Base-by-base conservation (phyloP, 2,329 filamentous ascomycete species). In the Bipolaris bicolor region DNA sequence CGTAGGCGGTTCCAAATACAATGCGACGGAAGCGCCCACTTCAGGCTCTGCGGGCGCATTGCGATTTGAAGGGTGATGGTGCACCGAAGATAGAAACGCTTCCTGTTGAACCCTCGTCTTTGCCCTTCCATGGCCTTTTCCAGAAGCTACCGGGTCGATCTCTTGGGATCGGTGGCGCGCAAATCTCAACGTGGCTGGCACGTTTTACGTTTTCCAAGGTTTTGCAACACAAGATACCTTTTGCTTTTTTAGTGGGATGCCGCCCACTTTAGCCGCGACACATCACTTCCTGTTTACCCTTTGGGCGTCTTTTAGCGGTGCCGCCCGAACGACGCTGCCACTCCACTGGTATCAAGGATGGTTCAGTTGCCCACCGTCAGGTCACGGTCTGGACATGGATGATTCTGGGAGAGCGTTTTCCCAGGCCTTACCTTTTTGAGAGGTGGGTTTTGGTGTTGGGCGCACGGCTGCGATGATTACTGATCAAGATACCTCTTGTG, bases 81-180 rank as follows among this genome's bases (percentile, higher is more conserved):
- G 57, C 46, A 52, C 43, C 49, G 24, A 62, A 56, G 52, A 61
- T 41, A 57, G 54, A 62, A 62, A 29, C n/a, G 33, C 7, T 50
- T 65, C 60, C 59, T 57, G 50, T 48, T 55, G 41, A 57, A 31
- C n/a, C 34, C 16, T 20, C 29, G 10, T 3, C 39, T 18, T 46
- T 52, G 26, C 7, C 13, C 29, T 69, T 71, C 64, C 58, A 71
- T 62, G 10, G 45, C 63, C 62, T 20, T 36, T 73, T 72, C 58
- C 55, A 68, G 69, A 67, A 69, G 67, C 64, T 49, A 46, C 31
- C 48, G 57, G 39, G 67, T 46, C 68, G 70, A 75, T 71, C 69
- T 57, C 49, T 45, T 69, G 60, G 70, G 67, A 71, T 74, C 67
- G 69, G 70, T 74, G 73, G 71, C 72, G 70, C 71, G 43, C 43